Conservation (phyloP, 805 yeast species). For the Suhomyces emberorum region DNA sequence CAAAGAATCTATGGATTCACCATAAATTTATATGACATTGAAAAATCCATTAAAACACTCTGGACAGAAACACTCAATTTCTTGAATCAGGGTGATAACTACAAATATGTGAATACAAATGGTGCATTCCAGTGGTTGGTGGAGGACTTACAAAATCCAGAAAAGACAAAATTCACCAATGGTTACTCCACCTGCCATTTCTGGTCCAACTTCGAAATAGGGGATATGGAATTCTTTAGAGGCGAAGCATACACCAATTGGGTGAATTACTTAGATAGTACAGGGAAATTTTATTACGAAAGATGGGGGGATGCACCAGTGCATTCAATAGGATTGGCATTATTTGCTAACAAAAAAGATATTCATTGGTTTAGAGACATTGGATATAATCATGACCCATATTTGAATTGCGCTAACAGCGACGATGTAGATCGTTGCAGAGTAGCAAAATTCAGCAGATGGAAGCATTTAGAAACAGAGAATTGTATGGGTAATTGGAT, state of each 20-base stretch:
- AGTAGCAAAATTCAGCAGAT: constrained; percentile 53
- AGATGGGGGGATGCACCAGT: constrained; percentile 96
- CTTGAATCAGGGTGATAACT: constrained; percentile 53
- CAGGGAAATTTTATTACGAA: constrained; percentile 85
- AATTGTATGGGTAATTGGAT: constrained; percentile 78
- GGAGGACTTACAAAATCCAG: constrained; percentile 50
- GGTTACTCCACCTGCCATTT: constrained; percentile 75
- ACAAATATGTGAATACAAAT: constrained; percentile 44
- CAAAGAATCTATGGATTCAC: constrained; percentile 73
- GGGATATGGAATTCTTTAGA: constrained; percentile 77
- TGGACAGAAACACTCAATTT: constrained; percentile 71
- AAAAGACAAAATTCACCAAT: constrained; percentile 38
- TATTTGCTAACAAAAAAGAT: constrained; percentile 64
- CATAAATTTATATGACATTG: constrained; percentile 65
- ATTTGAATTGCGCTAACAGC: constrained; percentile 68
- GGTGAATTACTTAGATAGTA: constrained; percentile 58
- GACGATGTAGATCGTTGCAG: constrained; percentile 44
- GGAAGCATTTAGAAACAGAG: constrained; percentile 54
- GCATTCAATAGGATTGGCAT: constrained; percentile 68
- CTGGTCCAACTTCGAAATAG: constrained; percentile 89
- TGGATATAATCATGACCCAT: constrained; percentile 75
- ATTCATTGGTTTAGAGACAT: constrained; percentile 88
- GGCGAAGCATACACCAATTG: constrained; percentile 62
- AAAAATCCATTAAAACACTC: constrained; percentile 56
- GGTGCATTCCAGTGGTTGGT: constrained; percentile 54